Percentiles rank a stretch among this genome's conserved stretches.
phyloP scores from a whole-genome alignment of 208 protist species.

The Acanthamoeba culbertsoni region DNA sequence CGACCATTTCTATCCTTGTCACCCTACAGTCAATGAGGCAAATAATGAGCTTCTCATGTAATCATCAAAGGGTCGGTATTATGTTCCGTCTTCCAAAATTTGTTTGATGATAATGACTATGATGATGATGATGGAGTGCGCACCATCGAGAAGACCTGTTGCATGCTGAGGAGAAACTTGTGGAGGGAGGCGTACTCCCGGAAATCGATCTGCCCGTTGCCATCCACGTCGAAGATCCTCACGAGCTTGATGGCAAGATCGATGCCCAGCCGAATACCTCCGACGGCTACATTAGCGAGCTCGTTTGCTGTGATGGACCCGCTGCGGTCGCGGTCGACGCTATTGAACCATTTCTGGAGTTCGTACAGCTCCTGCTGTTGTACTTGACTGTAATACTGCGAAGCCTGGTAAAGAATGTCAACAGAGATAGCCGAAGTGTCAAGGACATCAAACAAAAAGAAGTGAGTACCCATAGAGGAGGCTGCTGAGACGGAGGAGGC shows the following conservation, averaged over 20 bases:
- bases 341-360: conserved; percentile 57
- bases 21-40: conserved; percentile 18
- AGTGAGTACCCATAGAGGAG: neutral
- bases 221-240: conserved; percentile 45
- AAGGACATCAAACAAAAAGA: neutral
- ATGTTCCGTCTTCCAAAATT: too few relatives aligned
- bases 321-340: conserved; percentile 9
- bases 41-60: too few relatives aligned
- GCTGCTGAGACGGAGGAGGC: conserved; percentile 9
- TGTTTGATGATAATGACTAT: too few relatives aligned
- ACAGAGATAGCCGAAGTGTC: neutral
- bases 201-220: conserved; percentile 50
- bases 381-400: neutral
- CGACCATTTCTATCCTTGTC: conserved; percentile 55
- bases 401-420: too few relatives aligned
- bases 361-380: conserved; percentile 31
- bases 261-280: conserved; percentile 46
- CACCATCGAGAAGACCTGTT: conserved; percentile 46
- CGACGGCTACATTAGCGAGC: conserved; percentile 48
- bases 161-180: conserved; percentile 61
- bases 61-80: too few relatives aligned
- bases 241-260: conserved; percentile 42
- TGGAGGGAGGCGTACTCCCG: conserved; percentile 40
- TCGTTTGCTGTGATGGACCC: conserved; percentile 32
- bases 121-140: neutral